Base-by-base conservation (phyloP, 768 basidiomycete genomes). In the Clathrus columnatus region DNA sequence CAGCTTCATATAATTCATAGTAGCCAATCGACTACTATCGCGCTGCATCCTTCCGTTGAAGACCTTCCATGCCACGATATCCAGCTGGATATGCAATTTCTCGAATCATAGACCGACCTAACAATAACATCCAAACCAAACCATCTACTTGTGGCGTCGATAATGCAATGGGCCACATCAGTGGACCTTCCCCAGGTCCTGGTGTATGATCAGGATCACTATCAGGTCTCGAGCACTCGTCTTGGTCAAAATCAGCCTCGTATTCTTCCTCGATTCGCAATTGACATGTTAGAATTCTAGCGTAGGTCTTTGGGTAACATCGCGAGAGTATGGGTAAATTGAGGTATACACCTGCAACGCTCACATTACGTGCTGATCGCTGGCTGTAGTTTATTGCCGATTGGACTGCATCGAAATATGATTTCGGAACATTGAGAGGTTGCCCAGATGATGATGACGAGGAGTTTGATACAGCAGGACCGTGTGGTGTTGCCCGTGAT, bases 81-180 rank as follows among this genome's bases (percentile, higher is more conserved):
- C 83, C 85, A 68, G 84, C 82, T 29, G 81, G 75, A 63, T 81
- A 82, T 59, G 87, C 86, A 62, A 87, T 85, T 63, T 91, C 88
- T 61, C 78, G 81, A 64, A 91, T 80, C 88, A 91, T 91, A 41
- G 87, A 83, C 65, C 84, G 86, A 61, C 87, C 87, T 81, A 91
- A 84, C 26, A 85, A 73, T 67, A 87, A 90, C n/a, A 89, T 81
- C 88, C 88, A 91, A 20, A 84, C 88, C 27, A 91, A 74, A 48
- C 88, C 88, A 66, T 87, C 84, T 43, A 85, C 86, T 8, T 45
- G 44, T 11, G 27, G 54, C 27, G 78, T 84, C 56, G 82, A 72
- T 30, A 78, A 74, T 62, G 87, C 83, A 43, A 82, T 82, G 0
- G 87, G 88, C 88, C 87, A 90, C 64, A 81, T 87, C n/a, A 91